Evolutionary conservation across 768 basidiomycete genomes (phyloP).

Genomic region (Termitomyces eurrhizus): DNA sequence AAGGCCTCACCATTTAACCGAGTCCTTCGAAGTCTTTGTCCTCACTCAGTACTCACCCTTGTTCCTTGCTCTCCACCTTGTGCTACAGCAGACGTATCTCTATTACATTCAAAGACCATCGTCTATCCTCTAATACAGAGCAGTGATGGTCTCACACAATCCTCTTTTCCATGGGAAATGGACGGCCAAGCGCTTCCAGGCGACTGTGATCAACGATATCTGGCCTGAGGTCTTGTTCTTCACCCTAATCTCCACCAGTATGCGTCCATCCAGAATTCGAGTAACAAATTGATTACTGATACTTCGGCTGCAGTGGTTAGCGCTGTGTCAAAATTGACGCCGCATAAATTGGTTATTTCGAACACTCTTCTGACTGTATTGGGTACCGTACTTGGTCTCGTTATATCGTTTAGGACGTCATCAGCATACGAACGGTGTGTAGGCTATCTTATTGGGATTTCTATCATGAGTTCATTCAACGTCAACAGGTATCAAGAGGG

Average conservation of each 20-base stretch:
- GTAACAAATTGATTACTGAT: not conserved
- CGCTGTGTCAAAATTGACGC: slow-evolving; percentile 47
- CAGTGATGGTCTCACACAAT: slow-evolving; percentile 38
- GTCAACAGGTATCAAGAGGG: slow-evolving; percentile 58
- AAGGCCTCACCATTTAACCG: slow-evolving; percentile 7
- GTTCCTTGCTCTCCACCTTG: not conserved
- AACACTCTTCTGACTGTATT: slow-evolving; percentile 62
- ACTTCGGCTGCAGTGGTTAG: slow-evolving; percentile 44
- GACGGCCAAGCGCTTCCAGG: slow-evolving; percentile 48
- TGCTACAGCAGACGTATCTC: not conserved
- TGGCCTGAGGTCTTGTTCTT: slow-evolving; percentile 65
- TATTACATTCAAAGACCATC: not conserved
- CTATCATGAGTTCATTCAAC: not conserved
- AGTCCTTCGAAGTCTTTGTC: not conserved
- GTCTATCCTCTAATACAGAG: not conserved
- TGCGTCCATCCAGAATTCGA: slow-evolving; percentile 8
- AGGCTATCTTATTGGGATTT: not conserved
- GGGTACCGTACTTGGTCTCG: slow-evolving; percentile 69
- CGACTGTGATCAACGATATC: slow-evolving; percentile 63
- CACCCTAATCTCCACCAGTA: slow-evolving; percentile 53
- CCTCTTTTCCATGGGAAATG: slow-evolving; percentile 45
- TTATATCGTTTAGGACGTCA: slow-evolving; percentile 70
- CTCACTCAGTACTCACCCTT: not conserved
- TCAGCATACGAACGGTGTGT: slow-evolving; percentile 64
- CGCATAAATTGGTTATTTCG: slow-evolving; percentile 44